Evolutionary conservation across 148 eudicot species (phyloP).

Genomic region (Camellia sinensis): DNA sequence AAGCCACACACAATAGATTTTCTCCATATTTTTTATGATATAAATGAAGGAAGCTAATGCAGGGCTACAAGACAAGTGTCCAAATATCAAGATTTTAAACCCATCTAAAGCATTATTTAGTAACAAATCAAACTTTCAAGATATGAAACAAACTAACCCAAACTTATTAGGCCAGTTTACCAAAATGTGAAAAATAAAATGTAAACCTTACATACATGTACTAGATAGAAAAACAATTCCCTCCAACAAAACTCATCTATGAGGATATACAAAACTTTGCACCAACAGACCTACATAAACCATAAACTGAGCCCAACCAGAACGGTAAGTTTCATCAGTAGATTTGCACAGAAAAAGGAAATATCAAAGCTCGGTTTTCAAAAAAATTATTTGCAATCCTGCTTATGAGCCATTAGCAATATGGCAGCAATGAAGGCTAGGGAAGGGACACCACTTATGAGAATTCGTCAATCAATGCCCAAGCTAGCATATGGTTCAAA

Average conservation of each 20-base stretch:
- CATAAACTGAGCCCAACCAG: background rate
- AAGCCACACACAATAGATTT: no score
- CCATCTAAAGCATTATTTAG: no score
- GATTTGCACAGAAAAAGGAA: background rate
- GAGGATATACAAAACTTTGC: background rate
- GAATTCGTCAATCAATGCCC: slow-evolving; percentile 59
- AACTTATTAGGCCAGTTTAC: no score
- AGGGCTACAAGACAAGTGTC: no score
- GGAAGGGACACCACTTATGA: background rate
- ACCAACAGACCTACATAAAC: background rate
- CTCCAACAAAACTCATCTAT: background rate
- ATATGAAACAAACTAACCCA: no score
- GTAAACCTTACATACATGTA: no score
- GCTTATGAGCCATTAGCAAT: background rate
- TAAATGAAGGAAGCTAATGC: no score
- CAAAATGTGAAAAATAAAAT: no score
- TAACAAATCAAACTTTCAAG: no score
- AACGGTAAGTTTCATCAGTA: background rate
- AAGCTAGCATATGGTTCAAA: slow-evolving; percentile 80
- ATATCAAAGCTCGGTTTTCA: background rate
- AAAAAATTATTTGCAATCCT: background rate
- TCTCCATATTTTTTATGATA: no score
- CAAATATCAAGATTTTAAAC: no score
- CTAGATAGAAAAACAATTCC: no score
- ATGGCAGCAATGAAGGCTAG: background rate